Conservation (phyloP, 169 alveolate genomes). For the Perkinsus marinus region DNA sequence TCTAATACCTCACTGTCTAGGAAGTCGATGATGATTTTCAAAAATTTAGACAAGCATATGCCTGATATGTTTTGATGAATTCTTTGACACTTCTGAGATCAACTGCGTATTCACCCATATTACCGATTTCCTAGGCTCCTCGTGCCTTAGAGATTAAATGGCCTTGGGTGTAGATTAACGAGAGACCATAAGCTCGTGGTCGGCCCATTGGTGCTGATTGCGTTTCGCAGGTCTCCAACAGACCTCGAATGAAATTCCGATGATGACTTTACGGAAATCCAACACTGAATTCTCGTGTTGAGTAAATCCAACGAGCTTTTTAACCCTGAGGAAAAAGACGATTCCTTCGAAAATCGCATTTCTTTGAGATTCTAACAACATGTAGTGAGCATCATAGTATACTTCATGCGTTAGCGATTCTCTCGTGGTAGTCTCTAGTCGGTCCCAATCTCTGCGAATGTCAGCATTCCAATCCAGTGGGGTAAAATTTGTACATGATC, state of each 20-base stretch:
- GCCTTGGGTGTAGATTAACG: background rate
- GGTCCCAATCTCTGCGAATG: background rate
- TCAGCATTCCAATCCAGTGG: background rate
- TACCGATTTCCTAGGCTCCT: background rate
- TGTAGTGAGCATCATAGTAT: background rate
- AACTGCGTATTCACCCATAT: background rate
- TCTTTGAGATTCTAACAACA: too few relatives aligned
- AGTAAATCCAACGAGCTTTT: background rate
- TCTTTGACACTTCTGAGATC: background rate
- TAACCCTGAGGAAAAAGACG: background rate
- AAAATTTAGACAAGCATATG: background rate
- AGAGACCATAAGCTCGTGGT: background rate
- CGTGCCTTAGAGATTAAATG: background rate
- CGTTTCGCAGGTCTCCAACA: background rate
- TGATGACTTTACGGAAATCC: background rate
- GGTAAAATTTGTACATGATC: too few relatives aligned
- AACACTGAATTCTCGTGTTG: background rate
- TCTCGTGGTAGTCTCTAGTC: background rate
- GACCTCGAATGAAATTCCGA: background rate
- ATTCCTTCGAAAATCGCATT: too few relatives aligned
- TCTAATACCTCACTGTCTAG: background rate
- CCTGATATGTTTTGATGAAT: background rate
- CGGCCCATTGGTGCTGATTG: background rate
- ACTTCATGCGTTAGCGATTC: background rate
- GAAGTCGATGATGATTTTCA: background rate